Evolutionary conservation across 2,329 filamentous ascomycete species (phyloP), one percentile per base, ranked within the genome.

Genomic region (Chaetomium globosum): DNA sequence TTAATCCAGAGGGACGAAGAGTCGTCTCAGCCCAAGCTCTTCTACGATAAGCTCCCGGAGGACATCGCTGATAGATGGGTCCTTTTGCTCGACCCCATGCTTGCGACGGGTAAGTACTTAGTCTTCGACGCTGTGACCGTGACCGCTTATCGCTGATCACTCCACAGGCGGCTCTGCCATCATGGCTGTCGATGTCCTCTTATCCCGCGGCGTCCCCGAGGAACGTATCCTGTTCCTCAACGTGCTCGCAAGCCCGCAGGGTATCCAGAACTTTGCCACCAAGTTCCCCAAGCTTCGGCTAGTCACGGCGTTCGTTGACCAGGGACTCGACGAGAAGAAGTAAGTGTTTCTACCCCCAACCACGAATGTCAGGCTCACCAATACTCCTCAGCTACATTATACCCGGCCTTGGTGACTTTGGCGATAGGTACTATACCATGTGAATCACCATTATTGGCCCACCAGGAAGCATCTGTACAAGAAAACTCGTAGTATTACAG

Each of bases 1-100:
- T 82, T 99, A 72, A 99, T 99, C 74, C 95, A 99, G 80, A 84
- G 95, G 64, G 95, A 99, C 73, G 95, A 99, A 79, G 95, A 98
- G 80, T 98, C 95, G 1, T 85, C 89, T 61, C 86, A 89, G 80
- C 95, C 95, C 13, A 95, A 93, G 77, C 84, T 99, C 12, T 99
- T 98, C 79, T 99, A 98, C 79, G 94, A 98, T 74, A 99, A 99
- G 81, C 85, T 99, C 46, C 95, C 95, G 7, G 89, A 92, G 75
- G 95, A 99, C 76, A 97, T 99, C 77, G 87, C 90, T 28, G 86
- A 94, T 62, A 84, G 95, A 77, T 99, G 95, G 93, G 94, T 97
- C 43, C 81, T 99, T 66, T 82, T 99, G 53, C 80, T 99, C 54
- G 95, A 99, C 76, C 95, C 95, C n/a, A 99, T 99, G 95, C 93